Base-by-base conservation (phyloP, 768 basidiomycete species). In the Leccinum rimulosum region DNA sequence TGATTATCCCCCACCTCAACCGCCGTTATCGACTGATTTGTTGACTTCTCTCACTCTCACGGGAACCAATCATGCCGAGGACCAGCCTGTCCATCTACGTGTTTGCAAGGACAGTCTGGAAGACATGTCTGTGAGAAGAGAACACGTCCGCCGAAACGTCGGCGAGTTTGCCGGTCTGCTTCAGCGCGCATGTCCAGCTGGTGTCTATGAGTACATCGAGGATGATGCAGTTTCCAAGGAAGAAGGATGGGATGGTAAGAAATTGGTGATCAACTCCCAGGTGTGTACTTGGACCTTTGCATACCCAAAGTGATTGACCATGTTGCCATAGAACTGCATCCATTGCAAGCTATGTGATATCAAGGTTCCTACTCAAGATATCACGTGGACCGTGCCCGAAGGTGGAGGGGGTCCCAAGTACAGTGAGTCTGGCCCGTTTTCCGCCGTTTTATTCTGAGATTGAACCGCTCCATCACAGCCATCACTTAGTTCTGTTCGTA, bases 351-450 rank as follows among this genome's bases (percentile, higher is more conserved):
- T 97, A 47, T 99, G 96, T 71, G 93, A 95, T 61, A 87, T 99
- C 77, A 98, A 99, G 76, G 91, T 91, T 4, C 95, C 95, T 3
- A 93, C 93, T 2, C 93, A 97, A 70, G 96, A 98, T 72, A 97
- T 99, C 65, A 92, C 88, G 15, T 98, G 96, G 96, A 89, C 87
- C 6, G 94, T 97, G 0, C 97, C 97, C 0, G 95, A 98, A 75
- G 96, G 95, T 11, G 91, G 93, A 12, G 96, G 96, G 33, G 96
- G 96, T 54, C 96, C 95, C 38, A 96, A 96, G 73, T 98, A 97
- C 70, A 90, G 95, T 96, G 66, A 36, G 68, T 56, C 4, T 52
- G 11, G n/a, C 19, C 43, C 19, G 2, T 15, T 56, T 7, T 6
- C 8, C 12, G 48, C 31, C 10, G 17, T 28, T 22, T 12, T 4